Base-by-base conservation (phyloP, 768 basidiomycete genomes). In the Strobilomyces dryophilus region DNA sequence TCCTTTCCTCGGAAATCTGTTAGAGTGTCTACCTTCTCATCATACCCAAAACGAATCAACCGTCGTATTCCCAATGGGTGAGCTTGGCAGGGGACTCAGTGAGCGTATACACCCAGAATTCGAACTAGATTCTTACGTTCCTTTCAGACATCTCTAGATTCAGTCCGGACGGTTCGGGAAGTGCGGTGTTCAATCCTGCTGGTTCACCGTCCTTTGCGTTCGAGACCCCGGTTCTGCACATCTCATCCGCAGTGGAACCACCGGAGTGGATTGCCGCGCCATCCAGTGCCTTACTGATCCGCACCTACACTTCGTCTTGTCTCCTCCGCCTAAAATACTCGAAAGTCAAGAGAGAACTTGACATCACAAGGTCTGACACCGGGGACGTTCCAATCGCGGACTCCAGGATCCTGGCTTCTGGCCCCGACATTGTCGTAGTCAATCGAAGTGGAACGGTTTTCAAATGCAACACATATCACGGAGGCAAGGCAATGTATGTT, bases 141-240 rank as follows among this genome's bases (percentile, higher is more conserved):
- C 10, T 43, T 21, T 27, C 55, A 87, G 87, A 82, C 59, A 62
- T 85, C 8, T 82, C 81, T 1, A 71, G 65, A 1, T 37, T 70
- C 79, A 12, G 49, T 58, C n/a, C 66, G 32, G 55, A 58, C 4
- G 1, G 17, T n/a, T 54, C 45, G 8, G 37, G 63, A 59, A 41
- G 60, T 57, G 24, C 53, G 45, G 52, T 62, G 35, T 57, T 69
- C 43, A 46, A 39, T 60, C 24, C 76, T 79, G 42, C 75, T 65
- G 72, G 72, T 2, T 68, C 57, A 5, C 72, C 82, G 5, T 63
- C 73, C 7, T 70, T 71, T 54, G 68, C 70, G 3, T 89, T 88
- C 54, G 68, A 77, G 18, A 88, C 87, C 3, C 87, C 89, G 12
- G 87, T 92, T 48, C 74, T 76, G 48, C 89, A 91, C 58, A 71